Percentiles rank a stretch among this genome's conserved stretches.
These are phyloP conservation scores for Blastocystis sp. DNA, from an alignment of 352 stramenopile genomes.

Conservation along the genomic window DNA sequence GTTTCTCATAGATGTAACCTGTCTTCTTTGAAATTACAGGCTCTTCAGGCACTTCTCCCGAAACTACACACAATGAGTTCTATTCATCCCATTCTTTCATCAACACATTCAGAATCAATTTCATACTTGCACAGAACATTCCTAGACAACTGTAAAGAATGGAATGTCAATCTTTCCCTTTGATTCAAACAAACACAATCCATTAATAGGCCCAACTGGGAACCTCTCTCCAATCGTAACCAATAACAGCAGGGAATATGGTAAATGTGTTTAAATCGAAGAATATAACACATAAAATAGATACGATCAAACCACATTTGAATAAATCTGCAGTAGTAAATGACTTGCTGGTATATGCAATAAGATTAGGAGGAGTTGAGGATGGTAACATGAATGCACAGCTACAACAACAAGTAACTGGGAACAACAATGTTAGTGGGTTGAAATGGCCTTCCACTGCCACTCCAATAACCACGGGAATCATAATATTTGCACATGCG, in stretches of 20 bases:
- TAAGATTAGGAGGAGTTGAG: constrained; percentile 45
- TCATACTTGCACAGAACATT: constrained; percentile 57
- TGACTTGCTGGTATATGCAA: constrained; percentile 35
- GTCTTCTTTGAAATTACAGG: constrained; percentile 77
- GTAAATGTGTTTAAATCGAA: constrained; percentile 50
- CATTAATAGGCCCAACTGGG: background rate
- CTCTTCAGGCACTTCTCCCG: constrained; percentile 74
- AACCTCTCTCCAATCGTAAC: constrained; percentile 35
- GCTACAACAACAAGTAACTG: constrained; percentile 28
- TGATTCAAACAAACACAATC: background rate
- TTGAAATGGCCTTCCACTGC: background rate
- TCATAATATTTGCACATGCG: constrained; percentile 48
- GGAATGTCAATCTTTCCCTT: background rate
- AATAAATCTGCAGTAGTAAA: constrained; percentile 36
- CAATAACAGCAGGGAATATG: constrained; percentile 53
- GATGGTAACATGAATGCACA: constrained; percentile 46
- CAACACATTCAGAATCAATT: background rate
- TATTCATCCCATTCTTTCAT: background rate
- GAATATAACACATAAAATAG: constrained; percentile 16
- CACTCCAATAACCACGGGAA: constrained; percentile 37
- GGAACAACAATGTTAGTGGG: constrained; percentile 27
- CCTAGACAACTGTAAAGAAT: no score
- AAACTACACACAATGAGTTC: constrained; percentile 66
- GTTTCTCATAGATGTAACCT: constrained; percentile 78
- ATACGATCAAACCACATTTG: background rate